phyloP scores from a whole-genome alignment of 2,329 filamentous ascomycete species.

The Rutstroemia sp. region DNA sequence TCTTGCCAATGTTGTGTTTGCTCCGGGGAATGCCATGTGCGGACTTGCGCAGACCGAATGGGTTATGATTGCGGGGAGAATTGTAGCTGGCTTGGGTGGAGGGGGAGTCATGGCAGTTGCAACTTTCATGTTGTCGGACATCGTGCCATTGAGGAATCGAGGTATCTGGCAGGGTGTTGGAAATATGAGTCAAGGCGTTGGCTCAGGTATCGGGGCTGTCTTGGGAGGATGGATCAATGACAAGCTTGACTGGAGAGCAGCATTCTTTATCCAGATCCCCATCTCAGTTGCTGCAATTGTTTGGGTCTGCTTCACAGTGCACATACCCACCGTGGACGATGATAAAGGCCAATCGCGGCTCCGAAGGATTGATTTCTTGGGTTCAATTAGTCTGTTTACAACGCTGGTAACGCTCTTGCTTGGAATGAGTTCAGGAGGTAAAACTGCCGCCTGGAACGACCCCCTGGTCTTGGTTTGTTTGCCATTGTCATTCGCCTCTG shows the following conservation, averaged over 20 bases:
- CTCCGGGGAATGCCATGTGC: conserved; percentile 55
- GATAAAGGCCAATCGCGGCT: conserved; percentile 25
- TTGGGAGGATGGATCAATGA: conserved; percentile 65
- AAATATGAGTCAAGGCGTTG: conserved; percentile 66
- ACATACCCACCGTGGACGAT: not conserved
- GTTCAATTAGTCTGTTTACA: conserved; percentile 55
- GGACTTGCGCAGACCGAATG: conserved; percentile 56
- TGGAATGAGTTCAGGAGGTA: conserved; percentile 59
- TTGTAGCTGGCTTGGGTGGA: conserved; percentile 50
- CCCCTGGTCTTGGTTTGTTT: conserved; percentile 42
- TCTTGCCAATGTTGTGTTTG: conserved; percentile 57
- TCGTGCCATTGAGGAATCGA: conserved; percentile 2
- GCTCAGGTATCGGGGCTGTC: conserved; percentile 62
- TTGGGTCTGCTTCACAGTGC: conserved; percentile 1
- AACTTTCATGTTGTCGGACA: conserved; percentile 30
- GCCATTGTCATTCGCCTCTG: conserved; percentile 30
- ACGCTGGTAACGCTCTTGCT: conserved; percentile 64
- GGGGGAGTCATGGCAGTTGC: conserved; percentile 50
- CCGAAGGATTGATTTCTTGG: conserved; percentile 61
- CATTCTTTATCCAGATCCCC: conserved; percentile 4
- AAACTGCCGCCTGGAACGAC: conserved; percentile 50
- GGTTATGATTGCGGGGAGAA: conserved; percentile 56
- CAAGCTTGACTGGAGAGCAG: conserved; percentile 59
- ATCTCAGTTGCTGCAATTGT: not conserved
- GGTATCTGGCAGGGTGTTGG: conserved; percentile 62